A percentile compares a stretch with the other conserved stretches of the same genome.
These are phyloP conservation scores for Bathelium albidoporum DNA, from an alignment of 495 filamentous ascomycete species.

Conservation along the genomic window DNA sequence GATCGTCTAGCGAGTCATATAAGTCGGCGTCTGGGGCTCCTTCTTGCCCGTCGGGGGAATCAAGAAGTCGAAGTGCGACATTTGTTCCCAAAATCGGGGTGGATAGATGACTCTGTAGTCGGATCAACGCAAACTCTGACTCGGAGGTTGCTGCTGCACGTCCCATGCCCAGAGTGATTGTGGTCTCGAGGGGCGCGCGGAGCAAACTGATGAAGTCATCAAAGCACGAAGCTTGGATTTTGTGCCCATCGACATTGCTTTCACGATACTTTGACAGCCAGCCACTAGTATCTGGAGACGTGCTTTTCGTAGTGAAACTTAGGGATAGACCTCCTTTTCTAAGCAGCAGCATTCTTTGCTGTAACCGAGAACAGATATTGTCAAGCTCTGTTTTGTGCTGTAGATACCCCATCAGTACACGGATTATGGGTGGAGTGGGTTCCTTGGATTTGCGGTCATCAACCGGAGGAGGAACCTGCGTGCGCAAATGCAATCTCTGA, in stretches of 20 bases:
- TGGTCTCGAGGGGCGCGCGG: conserved; percentile 2
- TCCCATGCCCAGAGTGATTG: not conserved
- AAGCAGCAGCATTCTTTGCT: not conserved
- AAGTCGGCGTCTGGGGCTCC: not conserved
- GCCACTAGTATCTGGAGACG: not conserved
- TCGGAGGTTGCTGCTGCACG: not conserved
- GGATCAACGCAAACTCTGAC: not conserved
- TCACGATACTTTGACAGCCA: not conserved
- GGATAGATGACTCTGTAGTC: conserved; percentile 2
- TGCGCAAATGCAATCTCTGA: conserved; percentile 11
- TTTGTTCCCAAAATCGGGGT: not conserved
- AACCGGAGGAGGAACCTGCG: conserved; percentile 15
- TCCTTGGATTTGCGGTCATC: conserved; percentile 10
- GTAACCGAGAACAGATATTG: not conserved
- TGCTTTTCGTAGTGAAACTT: not conserved
- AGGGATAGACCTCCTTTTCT: not conserved
- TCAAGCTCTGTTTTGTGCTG: not conserved
- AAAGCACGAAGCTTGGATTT: not conserved
- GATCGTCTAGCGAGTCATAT: not conserved
- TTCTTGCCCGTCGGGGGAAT: not conserved
- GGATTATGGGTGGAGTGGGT: conserved; percentile 10
- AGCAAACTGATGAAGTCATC: conserved; percentile 2
- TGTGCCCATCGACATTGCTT: not conserved
- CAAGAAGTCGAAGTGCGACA: not conserved
- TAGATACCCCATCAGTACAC: conserved; percentile 13